Percentiles rank a stretch among this genome's conserved stretches.
Conservation (phyloP, 139 green algal species). For the Eudorina sp. region DNA sequence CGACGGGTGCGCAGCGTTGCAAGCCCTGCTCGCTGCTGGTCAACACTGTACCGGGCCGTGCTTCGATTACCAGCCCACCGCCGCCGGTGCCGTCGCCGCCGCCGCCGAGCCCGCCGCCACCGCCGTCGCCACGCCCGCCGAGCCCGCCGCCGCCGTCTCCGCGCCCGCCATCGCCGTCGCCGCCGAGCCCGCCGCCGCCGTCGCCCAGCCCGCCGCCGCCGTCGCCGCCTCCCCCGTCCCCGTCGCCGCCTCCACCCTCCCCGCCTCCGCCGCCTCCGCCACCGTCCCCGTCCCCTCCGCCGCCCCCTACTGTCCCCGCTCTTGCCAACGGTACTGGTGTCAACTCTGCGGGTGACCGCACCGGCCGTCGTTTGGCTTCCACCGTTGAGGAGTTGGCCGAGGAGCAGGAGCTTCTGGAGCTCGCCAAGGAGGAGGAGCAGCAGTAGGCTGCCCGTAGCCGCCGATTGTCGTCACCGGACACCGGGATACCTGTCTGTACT, state of each 20-base stretch:
- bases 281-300: not conserved
- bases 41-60: not conserved
- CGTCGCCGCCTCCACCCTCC: not conserved
- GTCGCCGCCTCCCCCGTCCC: not conserved
- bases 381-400: slow-evolving; percentile 14
- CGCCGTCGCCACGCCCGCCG: too few species aligned
- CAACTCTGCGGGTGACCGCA: not conserved
- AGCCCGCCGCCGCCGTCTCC: not conserved
- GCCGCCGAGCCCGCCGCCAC: not conserved
- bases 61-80: not conserved
- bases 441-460: too few species aligned
- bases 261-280: not conserved
- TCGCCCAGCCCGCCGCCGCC: not conserved
- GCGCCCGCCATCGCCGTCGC: not conserved
- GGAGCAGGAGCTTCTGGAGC: slow-evolving; percentile 14
- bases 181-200: not conserved
- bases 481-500: too few species aligned
- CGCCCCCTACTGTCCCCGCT: not conserved
- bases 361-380: not conserved
- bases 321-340: not conserved
- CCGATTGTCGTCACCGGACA: too few species aligned
- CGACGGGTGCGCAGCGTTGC: slow-evolving; percentile 20
- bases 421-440: not conserved
- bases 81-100: not conserved
- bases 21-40: slow-evolving; percentile 40